phyloP scores from a whole-genome alignment of 1,139 yeast species.

The Trichomonascaceae sp. region DNA sequence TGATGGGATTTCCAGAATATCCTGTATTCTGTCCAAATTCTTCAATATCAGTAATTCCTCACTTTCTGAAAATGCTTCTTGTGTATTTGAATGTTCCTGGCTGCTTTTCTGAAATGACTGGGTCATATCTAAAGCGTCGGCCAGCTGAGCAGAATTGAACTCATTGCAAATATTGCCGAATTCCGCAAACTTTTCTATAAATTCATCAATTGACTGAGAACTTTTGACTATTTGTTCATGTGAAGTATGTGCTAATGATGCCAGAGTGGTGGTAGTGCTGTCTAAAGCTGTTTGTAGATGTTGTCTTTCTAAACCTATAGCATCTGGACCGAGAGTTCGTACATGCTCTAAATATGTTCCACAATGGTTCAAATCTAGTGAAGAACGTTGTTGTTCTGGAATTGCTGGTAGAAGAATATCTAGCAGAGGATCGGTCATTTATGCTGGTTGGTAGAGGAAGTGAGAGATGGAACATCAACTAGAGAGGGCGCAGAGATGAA shows the following conservation, averaged over 20 bases:
- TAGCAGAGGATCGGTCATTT: constrained; percentile 24
- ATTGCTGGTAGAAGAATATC: constrained; percentile 21
- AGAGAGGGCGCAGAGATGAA: neutral
- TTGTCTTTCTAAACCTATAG: constrained; percentile 19
- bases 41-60: constrained; percentile 43
- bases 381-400: constrained; percentile 15
- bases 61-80: constrained; percentile 5
- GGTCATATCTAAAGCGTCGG: constrained; percentile 11
- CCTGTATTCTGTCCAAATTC: constrained; percentile 67
- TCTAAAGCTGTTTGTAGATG: constrained; percentile 19
- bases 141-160: constrained; percentile 11
- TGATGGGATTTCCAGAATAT: constrained; percentile 76
- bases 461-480: neutral
- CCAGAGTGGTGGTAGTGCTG: constrained; percentile 18
- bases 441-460: neutral
- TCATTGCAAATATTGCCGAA: constrained; percentile 16
- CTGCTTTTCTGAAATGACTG: constrained; percentile 19
- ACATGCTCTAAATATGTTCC: constrained; percentile 19
- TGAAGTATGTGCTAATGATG: constrained; percentile 22
- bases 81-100: constrained; percentile 2
- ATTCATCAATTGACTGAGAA: constrained; percentile 15
- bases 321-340: constrained; percentile 18
- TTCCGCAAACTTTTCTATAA: constrained; percentile 15
- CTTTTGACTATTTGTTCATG: constrained; percentile 23
- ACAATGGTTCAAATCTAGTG: constrained; percentile 2